phyloP scores from a whole-genome alignment of 495 filamentous ascomycete species.

The Talaromyces thailandensis region DNA sequence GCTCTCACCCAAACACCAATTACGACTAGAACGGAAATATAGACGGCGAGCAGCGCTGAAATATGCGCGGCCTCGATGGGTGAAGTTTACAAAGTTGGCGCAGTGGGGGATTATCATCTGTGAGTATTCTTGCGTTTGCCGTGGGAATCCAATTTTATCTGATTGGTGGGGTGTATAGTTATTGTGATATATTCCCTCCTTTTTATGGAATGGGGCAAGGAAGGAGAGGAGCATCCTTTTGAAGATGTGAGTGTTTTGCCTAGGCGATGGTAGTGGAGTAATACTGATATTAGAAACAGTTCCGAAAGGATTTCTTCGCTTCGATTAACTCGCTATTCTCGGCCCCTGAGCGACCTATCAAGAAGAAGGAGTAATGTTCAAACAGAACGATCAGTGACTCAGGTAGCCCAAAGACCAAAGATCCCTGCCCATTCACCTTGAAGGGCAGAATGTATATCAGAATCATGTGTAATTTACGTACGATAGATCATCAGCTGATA shows the following conservation, averaged over 20 bases:
- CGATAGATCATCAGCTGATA: neutral
- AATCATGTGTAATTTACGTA: neutral
- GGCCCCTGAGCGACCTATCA: conserved; percentile 22
- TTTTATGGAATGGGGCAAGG: conserved; percentile 66
- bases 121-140: conserved; percentile 27
- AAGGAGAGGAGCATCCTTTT: conserved; percentile 47
- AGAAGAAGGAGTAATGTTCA: conserved; percentile 11
- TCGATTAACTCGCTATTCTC: conserved; percentile 26
- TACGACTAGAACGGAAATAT: conserved; percentile 62
- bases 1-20: conserved; percentile 73
- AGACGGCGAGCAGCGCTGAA: conserved; percentile 50
- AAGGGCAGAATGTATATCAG: neutral
- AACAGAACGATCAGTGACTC: neutral
- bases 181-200: conserved; percentile 64
- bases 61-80: conserved; percentile 64
- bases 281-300: conserved; percentile 14
- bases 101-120: conserved; percentile 60
- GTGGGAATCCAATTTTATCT: neutral
- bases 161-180: conserved; percentile 31
- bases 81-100: conserved; percentile 57
- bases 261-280: neutral
- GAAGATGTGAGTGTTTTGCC: conserved; percentile 29
- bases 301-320: conserved; percentile 30
- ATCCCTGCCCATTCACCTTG: neutral
- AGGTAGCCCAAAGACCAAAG: no score